Base-by-base conservation (phyloP, 192 early-diverging fungal genomes). In the Backusella parvicylindrica region DNA sequence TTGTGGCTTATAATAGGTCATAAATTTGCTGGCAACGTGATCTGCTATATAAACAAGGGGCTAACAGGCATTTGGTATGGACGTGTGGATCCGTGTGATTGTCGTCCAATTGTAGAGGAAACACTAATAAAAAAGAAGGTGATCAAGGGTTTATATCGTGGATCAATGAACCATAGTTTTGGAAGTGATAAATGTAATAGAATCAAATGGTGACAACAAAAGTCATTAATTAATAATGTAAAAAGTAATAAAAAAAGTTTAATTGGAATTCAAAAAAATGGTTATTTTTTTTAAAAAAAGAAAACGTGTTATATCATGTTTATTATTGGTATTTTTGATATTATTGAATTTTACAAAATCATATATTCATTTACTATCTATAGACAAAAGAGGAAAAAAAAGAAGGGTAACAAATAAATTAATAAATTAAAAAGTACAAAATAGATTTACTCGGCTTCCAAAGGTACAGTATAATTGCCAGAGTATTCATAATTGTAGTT, bases 21-120 rank as follows among this genome's bases (percentile, higher is more conserved):
- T 79, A 89, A 87, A 76, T 89, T 85, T 77, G 88, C 88, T 8
- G 88, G 88, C 3, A 89, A 89, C 37, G 78, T 87, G 4, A 88
- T 89, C 63, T 78, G 86, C 37, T 85, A 88, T 76, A 77, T 78
- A 31, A 43, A 81, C 4, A 76, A 86, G 41, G 84, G 85, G 5
- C 40, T 41, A 74, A 79, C 81, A 67, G 86, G 86, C 18, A 75
- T 89, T 33, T 89, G 88, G 88, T 89, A 89, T 60, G 88, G 88
- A 36, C 78, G 86, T 47, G 88, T 89, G 2, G 80, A 81, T 15
- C 72, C 86, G 9, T 86, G 88, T 40, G 85, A 89, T 75, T 79
- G 76, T 64, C 23, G 82, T 6, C 71, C 77, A 8, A 89, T 89
- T 75, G 79, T 89, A 15, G 84, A 89, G n/a, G 73, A 75, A 21